A percentile compares a stretch with the other conserved stretches of the same genome.
phyloP scores from a whole-genome alignment of 441 rosid genomes.

The Erodium texanum region DNA sequence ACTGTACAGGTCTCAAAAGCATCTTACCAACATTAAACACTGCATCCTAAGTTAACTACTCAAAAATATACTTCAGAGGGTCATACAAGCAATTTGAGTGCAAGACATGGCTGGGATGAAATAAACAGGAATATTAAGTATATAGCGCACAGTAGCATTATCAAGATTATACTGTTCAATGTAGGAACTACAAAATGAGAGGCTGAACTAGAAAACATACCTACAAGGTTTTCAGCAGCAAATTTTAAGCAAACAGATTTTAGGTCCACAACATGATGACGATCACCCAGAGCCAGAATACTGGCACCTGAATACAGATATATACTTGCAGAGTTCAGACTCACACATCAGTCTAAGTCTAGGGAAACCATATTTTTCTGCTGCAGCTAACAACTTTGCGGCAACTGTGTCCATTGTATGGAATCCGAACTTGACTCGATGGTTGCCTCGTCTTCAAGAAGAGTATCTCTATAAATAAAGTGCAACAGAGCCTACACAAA shows the following conservation, averaged over 20 bases:
- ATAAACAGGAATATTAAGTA: too few relatives aligned
- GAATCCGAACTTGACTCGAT: slow-evolving; percentile 33
- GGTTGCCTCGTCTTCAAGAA: slow-evolving; percentile 70
- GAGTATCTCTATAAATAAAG: slow-evolving; percentile 70
- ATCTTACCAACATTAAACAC: neutral
- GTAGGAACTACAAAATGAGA: slow-evolving; percentile 3
- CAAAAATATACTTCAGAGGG: neutral
- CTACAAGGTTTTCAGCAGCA: slow-evolving; percentile 60
- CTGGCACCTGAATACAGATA: slow-evolving; percentile 78
- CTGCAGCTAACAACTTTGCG: slow-evolving; percentile 76
- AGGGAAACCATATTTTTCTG: slow-evolving; percentile 77
- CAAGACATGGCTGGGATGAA: neutral
- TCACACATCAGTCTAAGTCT: slow-evolving; percentile 68
- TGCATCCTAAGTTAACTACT: neutral
- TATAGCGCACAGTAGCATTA: neutral
- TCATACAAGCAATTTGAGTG: neutral
- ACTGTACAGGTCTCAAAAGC: slow-evolving; percentile 1
- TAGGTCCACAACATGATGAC: slow-evolving; percentile 71
- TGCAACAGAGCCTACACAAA: slow-evolving; percentile 66
- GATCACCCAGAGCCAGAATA: slow-evolving; percentile 78
- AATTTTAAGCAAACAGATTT: slow-evolving; percentile 79
- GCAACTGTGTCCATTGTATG: slow-evolving; percentile 39
- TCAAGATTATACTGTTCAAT: slow-evolving; percentile 11
- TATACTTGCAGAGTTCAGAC: slow-evolving; percentile 65
- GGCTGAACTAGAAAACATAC: slow-evolving; percentile 21